Evolutionary conservation across 805 yeast species (phyloP).

Genomic region (Candida tibetensis): DNA sequence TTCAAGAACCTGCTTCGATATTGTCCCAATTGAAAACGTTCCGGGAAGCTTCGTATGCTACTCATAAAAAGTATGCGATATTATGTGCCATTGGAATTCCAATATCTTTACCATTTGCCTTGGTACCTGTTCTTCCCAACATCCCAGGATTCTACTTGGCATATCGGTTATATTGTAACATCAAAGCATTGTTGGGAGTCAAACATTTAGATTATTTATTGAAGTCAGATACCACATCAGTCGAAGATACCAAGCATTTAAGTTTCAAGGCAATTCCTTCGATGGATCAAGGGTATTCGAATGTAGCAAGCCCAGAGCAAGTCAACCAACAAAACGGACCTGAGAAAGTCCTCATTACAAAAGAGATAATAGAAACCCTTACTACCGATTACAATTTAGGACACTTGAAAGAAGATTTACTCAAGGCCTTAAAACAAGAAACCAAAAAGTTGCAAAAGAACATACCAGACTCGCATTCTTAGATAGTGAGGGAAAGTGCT

Average conservation of each 20-base stretch:
- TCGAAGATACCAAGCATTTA: conserved; percentile 13
- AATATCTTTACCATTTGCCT: conserved; percentile 71
- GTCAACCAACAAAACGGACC: conserved; percentile 1
- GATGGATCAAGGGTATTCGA: conserved; percentile 15
- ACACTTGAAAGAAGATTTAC: conserved; percentile 43
- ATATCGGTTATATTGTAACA: conserved; percentile 80
- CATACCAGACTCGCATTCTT: neutral
- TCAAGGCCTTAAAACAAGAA: conserved; percentile 57
- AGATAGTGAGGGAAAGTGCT: too few relatives aligned
- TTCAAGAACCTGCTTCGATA: conserved; percentile 30
- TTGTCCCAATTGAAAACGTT: conserved; percentile 41
- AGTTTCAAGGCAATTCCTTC: conserved; percentile 11
- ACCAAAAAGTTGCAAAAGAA: conserved; percentile 11
- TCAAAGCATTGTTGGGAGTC: conserved; percentile 75
- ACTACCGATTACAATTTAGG: conserved; percentile 46
- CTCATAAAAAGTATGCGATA: conserved; percentile 56
- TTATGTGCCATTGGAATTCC: conserved; percentile 64
- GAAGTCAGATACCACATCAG: conserved; percentile 15
- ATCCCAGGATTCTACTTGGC: conserved; percentile 86
- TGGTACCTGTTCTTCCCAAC: conserved; percentile 86
- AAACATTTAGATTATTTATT: conserved; percentile 60
- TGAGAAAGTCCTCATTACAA: conserved; percentile 9
- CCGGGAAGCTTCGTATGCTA: conserved; percentile 42
- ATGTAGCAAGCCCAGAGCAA: conserved; percentile 2
- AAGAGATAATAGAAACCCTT: conserved; percentile 45